Evolutionary conservation across 2,329 filamentous ascomycete genomes (phyloP).

Genomic region (Xylariaceae sp.): DNA sequence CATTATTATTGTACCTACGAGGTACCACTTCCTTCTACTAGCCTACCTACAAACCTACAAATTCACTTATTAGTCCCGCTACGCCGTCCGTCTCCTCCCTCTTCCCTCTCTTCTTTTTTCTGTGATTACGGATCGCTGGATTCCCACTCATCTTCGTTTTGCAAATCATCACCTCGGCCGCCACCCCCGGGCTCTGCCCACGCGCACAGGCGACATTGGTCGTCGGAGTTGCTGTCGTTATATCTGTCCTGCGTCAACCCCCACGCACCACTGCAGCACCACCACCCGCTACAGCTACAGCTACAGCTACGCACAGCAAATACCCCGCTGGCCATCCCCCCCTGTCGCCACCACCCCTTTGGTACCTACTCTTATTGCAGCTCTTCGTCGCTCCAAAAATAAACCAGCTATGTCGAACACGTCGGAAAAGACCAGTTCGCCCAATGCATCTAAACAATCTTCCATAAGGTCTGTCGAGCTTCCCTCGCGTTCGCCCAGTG

Average conservation of each 20-base stretch:
- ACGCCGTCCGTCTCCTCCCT: slow-evolving; percentile 4
- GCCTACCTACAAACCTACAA: slow-evolving; percentile 27
- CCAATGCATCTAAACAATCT: slow-evolving; percentile 30
- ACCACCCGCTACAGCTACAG: slow-evolving; percentile 11
- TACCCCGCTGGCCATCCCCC: too few relatives aligned
- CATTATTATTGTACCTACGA: too few relatives aligned
- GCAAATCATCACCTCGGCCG: slow-evolving; percentile 26
- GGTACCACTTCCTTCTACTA: background rate
- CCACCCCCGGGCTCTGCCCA: slow-evolving; percentile 33
- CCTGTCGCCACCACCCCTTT: slow-evolving; percentile 28
- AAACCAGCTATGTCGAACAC: slow-evolving; percentile 32
- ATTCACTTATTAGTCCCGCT: slow-evolving; percentile 26
- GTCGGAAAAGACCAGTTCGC: slow-evolving; percentile 30
- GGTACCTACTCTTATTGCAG: too few relatives aligned
- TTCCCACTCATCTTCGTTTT: slow-evolving; percentile 24
- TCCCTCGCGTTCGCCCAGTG: slow-evolving; percentile 27
- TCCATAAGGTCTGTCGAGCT: slow-evolving; percentile 32
- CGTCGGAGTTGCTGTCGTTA: slow-evolving; percentile 23
- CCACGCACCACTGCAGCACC: slow-evolving; percentile 16
- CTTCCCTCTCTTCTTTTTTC: slow-evolving; percentile 2
- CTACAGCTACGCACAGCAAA: slow-evolving; percentile 1
- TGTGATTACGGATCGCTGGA: slow-evolving; percentile 7
- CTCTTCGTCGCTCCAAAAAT: too few relatives aligned
- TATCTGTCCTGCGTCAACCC: slow-evolving; percentile 12
- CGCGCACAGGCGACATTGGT: slow-evolving; percentile 30